These are phyloP conservation scores for Tripterygium wilfordii DNA, from an alignment of 177 flowering plant species.

Conservation along the genomic window DNA sequence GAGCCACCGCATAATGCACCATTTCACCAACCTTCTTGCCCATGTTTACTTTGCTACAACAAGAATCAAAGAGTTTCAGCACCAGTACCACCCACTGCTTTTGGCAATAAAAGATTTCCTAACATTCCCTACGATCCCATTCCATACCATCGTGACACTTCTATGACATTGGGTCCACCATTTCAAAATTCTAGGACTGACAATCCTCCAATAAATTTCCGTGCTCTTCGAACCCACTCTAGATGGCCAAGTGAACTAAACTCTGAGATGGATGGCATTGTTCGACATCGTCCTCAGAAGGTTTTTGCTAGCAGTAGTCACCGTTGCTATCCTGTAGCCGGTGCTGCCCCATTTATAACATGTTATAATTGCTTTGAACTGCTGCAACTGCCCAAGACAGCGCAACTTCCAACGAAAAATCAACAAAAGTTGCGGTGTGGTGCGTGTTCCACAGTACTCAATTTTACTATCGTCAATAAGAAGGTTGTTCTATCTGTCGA, in stretches of 20 bases:
- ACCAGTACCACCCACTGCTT: conserved; percentile 28
- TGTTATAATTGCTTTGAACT: conserved; percentile 71
- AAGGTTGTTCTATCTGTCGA: conserved; percentile 35
- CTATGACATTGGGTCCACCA: conserved; percentile 26
- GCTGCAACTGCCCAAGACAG: conserved; percentile 58
- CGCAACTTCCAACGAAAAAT: conserved; percentile 18
- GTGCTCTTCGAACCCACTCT: conserved; percentile 21
- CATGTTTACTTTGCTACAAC: conserved; percentile 51
- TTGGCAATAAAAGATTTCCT: conserved; percentile 26
- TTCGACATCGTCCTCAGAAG: conserved; percentile 27
- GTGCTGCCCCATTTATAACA: conserved; percentile 75
- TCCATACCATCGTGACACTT: conserved; percentile 22
- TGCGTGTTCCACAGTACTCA: conserved; percentile 55
- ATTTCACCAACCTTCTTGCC: conserved; percentile 57
- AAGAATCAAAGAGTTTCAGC: conserved; percentile 31
- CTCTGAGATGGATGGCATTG: conserved; percentile 30
- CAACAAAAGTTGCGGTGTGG: conserved; percentile 60
- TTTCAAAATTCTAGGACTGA: conserved; percentile 23
- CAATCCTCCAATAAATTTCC: conserved; percentile 20
- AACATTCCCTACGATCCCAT: conserved; percentile 26
- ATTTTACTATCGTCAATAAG: conserved; percentile 29
- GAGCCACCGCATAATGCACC: conserved; percentile 28
- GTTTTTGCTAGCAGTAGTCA: conserved; percentile 22
- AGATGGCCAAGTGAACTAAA: conserved; percentile 47
- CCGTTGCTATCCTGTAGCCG: conserved; percentile 44